Evolutionary conservation across 176 grass and related monocot species (phyloP).

Genomic region (Poa annua): DNA sequence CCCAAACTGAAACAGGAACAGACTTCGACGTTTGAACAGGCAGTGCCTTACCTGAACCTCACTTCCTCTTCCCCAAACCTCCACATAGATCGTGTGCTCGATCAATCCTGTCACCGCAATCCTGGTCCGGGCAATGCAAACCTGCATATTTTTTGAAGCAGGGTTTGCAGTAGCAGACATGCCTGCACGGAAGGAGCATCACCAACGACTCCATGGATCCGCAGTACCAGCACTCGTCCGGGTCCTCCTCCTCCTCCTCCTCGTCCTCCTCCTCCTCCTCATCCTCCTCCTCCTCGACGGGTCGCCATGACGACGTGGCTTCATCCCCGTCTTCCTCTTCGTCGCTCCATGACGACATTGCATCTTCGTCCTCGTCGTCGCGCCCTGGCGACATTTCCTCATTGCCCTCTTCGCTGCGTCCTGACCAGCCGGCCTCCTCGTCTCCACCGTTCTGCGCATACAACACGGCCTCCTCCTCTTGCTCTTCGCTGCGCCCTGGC

Average conservation of each 20-base stretch:
- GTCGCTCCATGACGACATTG: background rate
- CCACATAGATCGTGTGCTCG: background rate
- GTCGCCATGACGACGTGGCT: no score
- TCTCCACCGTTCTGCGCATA: background rate
- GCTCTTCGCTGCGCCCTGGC: background rate
- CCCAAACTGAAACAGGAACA: slow-evolving; percentile 7
- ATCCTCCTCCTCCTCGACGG: background rate
- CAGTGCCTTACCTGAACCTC: slow-evolving; percentile 16
- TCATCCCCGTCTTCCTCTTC: background rate
- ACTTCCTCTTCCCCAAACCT: background rate
- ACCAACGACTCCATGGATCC: background rate
- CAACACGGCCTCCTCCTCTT: no score
- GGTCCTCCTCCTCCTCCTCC: background rate
- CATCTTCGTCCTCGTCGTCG: background rate
- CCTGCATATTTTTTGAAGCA: background rate
- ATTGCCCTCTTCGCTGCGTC: background rate
- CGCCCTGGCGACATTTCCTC: background rate
- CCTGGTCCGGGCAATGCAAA: background rate
- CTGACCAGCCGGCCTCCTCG: background rate
- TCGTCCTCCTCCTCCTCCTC: background rate
- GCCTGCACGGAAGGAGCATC: slow-evolving; percentile 12
- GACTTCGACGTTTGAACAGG: background rate
- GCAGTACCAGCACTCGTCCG: background rate
- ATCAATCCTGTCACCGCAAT: background rate
- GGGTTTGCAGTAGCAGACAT: background rate